These are phyloP conservation scores for Isoetes engelmannii DNA, from an alignment of 83 land plant species.

Conservation along the genomic window DNA sequence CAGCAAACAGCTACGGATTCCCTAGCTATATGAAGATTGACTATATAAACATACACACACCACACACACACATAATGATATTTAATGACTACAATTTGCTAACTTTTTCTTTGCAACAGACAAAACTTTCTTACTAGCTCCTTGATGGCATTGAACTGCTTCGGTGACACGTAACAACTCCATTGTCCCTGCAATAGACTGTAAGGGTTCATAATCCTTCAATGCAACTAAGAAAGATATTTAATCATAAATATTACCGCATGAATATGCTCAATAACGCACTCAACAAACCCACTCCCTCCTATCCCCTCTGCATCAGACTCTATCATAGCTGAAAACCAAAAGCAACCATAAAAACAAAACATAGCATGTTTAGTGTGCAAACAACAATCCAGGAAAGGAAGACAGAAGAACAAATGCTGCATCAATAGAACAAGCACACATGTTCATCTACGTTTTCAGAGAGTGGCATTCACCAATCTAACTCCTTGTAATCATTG, in stretches of 20 bases:
- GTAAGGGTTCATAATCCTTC: conserved; percentile 2
- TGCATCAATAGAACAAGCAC: neutral
- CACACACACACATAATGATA: too few species aligned
- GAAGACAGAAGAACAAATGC: neutral
- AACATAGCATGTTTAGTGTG: neutral
- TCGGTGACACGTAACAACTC: conserved; percentile 70
- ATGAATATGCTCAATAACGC: conserved; percentile 88
- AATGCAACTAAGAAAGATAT: neutral
- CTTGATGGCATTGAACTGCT: conserved; percentile 96
- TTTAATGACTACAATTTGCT: too few species aligned
- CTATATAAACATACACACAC: too few species aligned
- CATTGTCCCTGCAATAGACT: conserved; percentile 53
- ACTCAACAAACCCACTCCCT: conserved; percentile 98
- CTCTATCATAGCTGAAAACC: conserved; percentile 75
- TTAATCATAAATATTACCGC: conserved; percentile 38
- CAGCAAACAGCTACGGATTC: too few species aligned
- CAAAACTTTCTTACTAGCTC: conserved; percentile 54
- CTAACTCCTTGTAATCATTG: too few species aligned
- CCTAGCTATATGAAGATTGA: too few species aligned
- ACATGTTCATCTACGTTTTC: too few species aligned
- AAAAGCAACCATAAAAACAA: neutral
- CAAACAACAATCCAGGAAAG: neutral
- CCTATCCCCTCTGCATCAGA: conserved; percentile 99
- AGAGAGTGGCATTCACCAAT: too few species aligned
- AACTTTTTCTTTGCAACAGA: neutral